Evolutionary conservation across 2,329 filamentous ascomycete species (phyloP), one percentile per base, ranked within the genome.

Genomic region (Raffaelea albimanens): DNA sequence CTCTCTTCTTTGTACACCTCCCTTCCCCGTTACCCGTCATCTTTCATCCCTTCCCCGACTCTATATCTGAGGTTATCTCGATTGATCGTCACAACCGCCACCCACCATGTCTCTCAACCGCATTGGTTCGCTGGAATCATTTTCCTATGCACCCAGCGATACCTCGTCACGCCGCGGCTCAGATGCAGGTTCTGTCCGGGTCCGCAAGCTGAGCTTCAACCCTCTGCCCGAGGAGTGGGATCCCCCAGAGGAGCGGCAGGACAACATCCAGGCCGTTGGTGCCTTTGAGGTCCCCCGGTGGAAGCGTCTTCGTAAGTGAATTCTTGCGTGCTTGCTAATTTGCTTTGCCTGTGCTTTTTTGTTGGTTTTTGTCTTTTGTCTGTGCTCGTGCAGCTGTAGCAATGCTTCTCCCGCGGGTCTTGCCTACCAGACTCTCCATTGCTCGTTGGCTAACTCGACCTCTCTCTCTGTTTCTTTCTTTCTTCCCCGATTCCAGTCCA

Each of bases 271-370:
- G 43, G 66, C 72, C 5, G 65, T 76, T 10, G 69, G 71, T 4
- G 74, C 74, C 13, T 78, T 76, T 51, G 70, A 76, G 54, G 73
- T 78, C 23, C 70, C 73, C 25, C 61, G 59, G 52, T 77, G 74
- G 74, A 77, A 73, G 60, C 66, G 74, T 54, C 59, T 73, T 46
- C 61, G 73, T 76, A 61, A 59, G 73, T 67, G 25, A 16, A n/a
- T n/a, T n/a, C n/a, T n/a, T n/a, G n/a, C n/a, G n/a, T n/a, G n/a
- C n/a, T n/a, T n/a, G n/a, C n/a, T n/a, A n/a, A n/a, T 16, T 19
- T 11, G 16, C 20, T 8, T 29, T 11, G 14, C 20, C 20, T 9
- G 9, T n/a, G 21, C 22, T 14, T 9, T 34, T 38, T 38, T 25
- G 19, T 38, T 13, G 18, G 14, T 11, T 23, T 29, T 9, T 31